phyloP scores from a whole-genome alignment of 2,329 filamentous ascomycete genomes.

The Cladosporium sp. region DNA sequence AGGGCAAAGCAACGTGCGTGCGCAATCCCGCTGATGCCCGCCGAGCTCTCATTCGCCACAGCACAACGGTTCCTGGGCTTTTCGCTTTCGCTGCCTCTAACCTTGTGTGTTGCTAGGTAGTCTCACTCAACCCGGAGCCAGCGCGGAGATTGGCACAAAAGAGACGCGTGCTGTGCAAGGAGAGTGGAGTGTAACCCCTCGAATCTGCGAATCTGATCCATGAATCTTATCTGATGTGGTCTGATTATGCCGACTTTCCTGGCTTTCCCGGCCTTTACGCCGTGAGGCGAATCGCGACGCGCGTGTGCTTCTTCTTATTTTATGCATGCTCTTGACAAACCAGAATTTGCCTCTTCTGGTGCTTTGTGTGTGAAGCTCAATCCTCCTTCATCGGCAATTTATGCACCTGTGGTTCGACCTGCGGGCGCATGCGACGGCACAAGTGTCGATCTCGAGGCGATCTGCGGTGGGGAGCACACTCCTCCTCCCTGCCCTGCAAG shows the following conservation, averaged over 20 bases:
- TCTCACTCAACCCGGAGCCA: not conserved
- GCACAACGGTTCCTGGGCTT: not conserved
- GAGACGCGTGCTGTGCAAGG: not conserved
- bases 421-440: not conserved
- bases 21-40: not conserved
- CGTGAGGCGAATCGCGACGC: slow-evolving; percentile 3
- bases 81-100: slow-evolving; percentile 8
- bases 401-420: not conserved
- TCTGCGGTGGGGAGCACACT: not conserved
- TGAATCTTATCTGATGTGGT: slow-evolving; percentile 12
- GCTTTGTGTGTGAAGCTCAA: not conserved
- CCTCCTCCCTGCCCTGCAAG: no score
- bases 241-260: not conserved
- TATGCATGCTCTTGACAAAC: no score
- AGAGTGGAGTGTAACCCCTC: not conserved
- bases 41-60: not conserved
- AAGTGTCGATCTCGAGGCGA: not conserved
- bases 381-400: not conserved
- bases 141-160: slow-evolving; percentile 12
- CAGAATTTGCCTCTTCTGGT: no score
- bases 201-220: no score
- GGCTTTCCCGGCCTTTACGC: not conserved
- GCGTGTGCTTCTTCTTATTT: not conserved
- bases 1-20: slow-evolving; percentile 2
- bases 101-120: not conserved